Base-by-base conservation (phyloP, 495 filamentous ascomycete genomes). In the Alectoria sarmentosa region DNA sequence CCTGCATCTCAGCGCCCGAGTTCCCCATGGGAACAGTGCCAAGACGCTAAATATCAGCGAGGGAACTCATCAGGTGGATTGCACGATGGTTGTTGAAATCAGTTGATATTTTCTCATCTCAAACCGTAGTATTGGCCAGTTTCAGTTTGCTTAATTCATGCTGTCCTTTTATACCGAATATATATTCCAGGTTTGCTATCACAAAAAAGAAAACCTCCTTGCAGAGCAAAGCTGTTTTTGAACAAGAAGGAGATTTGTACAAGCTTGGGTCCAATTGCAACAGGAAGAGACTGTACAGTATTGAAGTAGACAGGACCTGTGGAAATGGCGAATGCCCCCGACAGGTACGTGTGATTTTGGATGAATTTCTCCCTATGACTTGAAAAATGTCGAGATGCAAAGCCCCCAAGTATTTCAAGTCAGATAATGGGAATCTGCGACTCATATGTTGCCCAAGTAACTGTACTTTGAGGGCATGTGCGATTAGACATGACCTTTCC, bases 241-340 rank as follows among this genome's bases (percentile, higher is more conserved):
- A 26, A 26, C 2, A 10, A 49, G n/a, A 23, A 14, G 19, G 34
- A 34, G 17, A 6, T 17, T n/a, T 8, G 49, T 7, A 48, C 4
- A 48, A 44, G 19, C 3, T 9, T n/a, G 10, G 46, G 9, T 49
- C 9, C 44, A 48, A 48, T 7, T 48, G 4, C 14, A 49, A 23
- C 26, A 55, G 15, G 8, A 55, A 21, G 7, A 34, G 52, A 55
- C 52, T 28, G 28, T 30, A 4, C 28, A 54, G 41, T 19, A 30
- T 28, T 32, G 30, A 61, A 38, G 42, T 19, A 28, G 17, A 28
- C 6, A 41, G 32, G 19, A 26, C 9, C 32, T 60, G 28, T 28
- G 13, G 11, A 34, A 32, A 62, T 46, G 58, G 41, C 48, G 28
- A 62, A 62, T 38, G 60, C 60, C 17, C 60, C 60, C 21, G 60